These are phyloP conservation scores for Chalaropsis thielavioides DNA, from an alignment of 2,329 filamentous ascomycete species.

Conservation along the genomic window DNA sequence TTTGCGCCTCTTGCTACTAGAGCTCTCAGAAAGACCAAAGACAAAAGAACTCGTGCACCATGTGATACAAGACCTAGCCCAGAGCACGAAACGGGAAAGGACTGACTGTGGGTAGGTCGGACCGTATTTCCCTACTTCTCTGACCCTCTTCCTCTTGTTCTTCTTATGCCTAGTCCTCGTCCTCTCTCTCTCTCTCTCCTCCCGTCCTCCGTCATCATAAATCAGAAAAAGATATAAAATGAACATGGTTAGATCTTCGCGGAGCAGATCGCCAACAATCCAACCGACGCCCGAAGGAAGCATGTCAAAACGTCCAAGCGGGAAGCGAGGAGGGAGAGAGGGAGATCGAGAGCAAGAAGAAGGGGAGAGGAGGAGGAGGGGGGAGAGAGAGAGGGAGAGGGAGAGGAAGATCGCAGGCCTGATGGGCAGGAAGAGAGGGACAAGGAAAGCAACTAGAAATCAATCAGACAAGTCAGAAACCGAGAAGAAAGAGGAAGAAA, in stretches of 20 bases:
- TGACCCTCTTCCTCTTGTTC: too few species aligned
- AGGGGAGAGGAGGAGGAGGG: background rate
- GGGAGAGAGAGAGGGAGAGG: background rate
- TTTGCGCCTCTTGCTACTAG: too few species aligned
- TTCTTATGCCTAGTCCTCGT: too few species aligned
- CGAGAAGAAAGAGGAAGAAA: background rate
- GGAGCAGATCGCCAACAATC: background rate
- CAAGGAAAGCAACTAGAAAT: background rate
- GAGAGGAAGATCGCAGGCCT: background rate
- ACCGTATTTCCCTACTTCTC: too few species aligned
- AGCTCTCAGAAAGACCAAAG: too few species aligned
- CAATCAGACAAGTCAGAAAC: background rate
- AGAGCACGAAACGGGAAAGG: too few species aligned
- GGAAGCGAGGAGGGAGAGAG: background rate
- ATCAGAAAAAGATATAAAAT: background rate
- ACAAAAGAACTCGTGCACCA: too few species aligned
- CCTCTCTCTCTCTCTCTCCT: too few species aligned
- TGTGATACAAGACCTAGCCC: too few species aligned
- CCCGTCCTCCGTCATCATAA: background rate
- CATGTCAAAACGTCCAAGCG: slow-evolving; percentile 1
- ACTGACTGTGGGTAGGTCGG: too few species aligned
- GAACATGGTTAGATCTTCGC: background rate
- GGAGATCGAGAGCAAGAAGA: background rate
- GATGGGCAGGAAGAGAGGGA: background rate
- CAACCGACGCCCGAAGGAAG: background rate